These are phyloP conservation scores for Talaromyces pinophilus DNA, from an alignment of 2,329 filamentous ascomycete species.

Conservation along the genomic window DNA sequence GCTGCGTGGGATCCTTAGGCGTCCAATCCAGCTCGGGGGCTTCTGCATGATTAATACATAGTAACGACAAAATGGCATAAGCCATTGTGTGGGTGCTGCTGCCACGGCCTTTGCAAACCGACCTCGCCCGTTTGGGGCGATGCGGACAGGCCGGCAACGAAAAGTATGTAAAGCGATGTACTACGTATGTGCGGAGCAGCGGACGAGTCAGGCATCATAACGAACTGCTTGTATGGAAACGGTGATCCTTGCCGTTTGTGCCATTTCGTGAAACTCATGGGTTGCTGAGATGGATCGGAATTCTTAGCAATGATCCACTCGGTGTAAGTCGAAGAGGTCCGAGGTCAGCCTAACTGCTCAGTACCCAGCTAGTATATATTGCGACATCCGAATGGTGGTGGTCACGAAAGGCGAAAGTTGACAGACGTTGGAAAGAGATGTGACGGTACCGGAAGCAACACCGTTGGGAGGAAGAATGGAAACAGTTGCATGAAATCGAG, in stretches of 20 bases:
- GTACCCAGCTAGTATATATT: neutral
- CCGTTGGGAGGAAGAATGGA: neutral
- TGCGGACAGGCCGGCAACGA: neutral
- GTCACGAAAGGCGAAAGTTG: neutral
- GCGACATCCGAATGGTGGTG: neutral
- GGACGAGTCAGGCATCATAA: neutral
- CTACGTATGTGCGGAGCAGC: conserved; percentile 2
- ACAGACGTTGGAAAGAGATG: neutral
- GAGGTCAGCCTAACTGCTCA: neutral
- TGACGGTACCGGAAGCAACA: neutral
- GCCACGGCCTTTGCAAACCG: neutral
- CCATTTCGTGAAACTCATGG: neutral
- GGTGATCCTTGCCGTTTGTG: conserved; percentile 2
- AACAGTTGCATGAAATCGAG: neutral
- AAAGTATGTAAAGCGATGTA: conserved; percentile 6
- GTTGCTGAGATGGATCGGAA: neutral
- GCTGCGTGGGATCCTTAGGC: conserved; percentile 11
- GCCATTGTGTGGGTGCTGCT: neutral
- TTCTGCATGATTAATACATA: neutral
- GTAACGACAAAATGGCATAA: conserved; percentile 15
- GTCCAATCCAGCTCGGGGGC: conserved; percentile 16
- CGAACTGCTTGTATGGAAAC: neutral
- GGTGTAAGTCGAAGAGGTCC: neutral
- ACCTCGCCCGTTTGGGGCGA: neutral
- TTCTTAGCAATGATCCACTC: neutral